phyloP scores from a whole-genome alignment of 768 basidiomycete species.

The Phylloporus rhodoxanthus region DNA sequence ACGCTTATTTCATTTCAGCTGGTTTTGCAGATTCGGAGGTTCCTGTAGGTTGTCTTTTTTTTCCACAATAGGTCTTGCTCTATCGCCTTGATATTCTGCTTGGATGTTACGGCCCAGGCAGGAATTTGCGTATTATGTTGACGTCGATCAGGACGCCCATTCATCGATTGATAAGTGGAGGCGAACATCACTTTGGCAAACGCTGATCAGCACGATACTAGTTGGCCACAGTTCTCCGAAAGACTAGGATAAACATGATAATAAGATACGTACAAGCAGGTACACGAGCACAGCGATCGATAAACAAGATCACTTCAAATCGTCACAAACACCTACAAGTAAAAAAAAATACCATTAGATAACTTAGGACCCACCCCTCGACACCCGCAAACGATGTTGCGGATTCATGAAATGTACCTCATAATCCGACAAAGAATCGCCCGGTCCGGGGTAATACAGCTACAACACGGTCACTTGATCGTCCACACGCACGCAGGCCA shows the following conservation, averaged over 20 bases:
- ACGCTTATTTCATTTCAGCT: no score
- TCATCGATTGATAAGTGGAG: no score
- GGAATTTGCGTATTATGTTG: no score
- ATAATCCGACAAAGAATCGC: slow-evolving; percentile 81
- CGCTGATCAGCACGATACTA: no score
- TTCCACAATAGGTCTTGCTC: no score
- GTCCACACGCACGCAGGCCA: neutral
- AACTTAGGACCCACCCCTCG: slow-evolving; percentile 26
- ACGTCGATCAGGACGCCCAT: no score
- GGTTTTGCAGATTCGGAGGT: no score
- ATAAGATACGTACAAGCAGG: slow-evolving; percentile 35
- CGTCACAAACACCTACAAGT: slow-evolving; percentile 7
- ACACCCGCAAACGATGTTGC: slow-evolving; percentile 70
- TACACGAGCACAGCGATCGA: slow-evolving; percentile 19
- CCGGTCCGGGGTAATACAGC: slow-evolving; percentile 89
- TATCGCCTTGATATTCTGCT: no score
- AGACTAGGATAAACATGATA: slow-evolving; percentile 28
- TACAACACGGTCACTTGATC: slow-evolving; percentile 25
- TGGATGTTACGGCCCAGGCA: no score
- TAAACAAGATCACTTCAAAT: slow-evolving; percentile 19
- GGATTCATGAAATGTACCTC: slow-evolving; percentile 89
- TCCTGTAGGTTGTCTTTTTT: no score
- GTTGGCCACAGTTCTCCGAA: no score
- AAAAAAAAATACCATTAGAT: slow-evolving; percentile 8
- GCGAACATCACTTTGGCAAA: no score